These are phyloP conservation scores for Penstemon eatonii DNA, from an alignment of 257 asterid species.

Conservation along the genomic window DNA sequence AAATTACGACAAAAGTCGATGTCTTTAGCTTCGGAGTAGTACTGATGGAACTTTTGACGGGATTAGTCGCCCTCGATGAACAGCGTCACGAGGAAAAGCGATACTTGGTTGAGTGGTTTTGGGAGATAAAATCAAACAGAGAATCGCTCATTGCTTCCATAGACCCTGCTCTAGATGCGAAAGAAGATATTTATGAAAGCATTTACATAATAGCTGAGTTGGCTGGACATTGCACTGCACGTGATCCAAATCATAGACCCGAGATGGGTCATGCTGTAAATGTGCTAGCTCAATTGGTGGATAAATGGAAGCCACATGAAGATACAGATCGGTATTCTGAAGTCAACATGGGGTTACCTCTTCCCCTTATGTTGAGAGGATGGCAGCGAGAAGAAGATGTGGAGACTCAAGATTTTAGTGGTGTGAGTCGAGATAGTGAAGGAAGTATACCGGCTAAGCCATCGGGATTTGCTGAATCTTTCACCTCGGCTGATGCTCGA, in stretches of 20 bases:
- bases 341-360: conserved; percentile 44
- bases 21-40: conserved; percentile 87
- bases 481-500: conserved; percentile 69
- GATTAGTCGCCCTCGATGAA: conserved; percentile 67
- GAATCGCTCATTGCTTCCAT: conserved; percentile 48
- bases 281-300: conserved; percentile 52
- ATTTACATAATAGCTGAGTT: conserved; percentile 49
- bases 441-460: conserved; percentile 71
- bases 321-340: conserved; percentile 40
- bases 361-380: conserved; percentile 60
- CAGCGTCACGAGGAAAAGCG: conserved; percentile 66
- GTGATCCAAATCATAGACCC: conserved; percentile 74
- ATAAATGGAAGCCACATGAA: conserved; percentile 62
- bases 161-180: conserved; percentile 54
- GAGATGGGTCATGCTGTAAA: conserved; percentile 77
- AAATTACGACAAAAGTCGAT: conserved; percentile 74
- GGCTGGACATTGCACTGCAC: conserved; percentile 79
- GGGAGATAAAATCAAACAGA: conserved; percentile 52
- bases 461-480: conserved; percentile 57
- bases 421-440: conserved; percentile 55
- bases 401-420: conserved; percentile 33
- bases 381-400: conserved; percentile 58
- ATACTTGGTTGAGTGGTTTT: conserved; percentile 73
- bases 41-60: conserved; percentile 74
- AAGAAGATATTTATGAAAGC: conserved; percentile 47